phyloP scores from a whole-genome alignment of 495 filamentous ascomycete genomes.

The Apodospora peruviana region DNA sequence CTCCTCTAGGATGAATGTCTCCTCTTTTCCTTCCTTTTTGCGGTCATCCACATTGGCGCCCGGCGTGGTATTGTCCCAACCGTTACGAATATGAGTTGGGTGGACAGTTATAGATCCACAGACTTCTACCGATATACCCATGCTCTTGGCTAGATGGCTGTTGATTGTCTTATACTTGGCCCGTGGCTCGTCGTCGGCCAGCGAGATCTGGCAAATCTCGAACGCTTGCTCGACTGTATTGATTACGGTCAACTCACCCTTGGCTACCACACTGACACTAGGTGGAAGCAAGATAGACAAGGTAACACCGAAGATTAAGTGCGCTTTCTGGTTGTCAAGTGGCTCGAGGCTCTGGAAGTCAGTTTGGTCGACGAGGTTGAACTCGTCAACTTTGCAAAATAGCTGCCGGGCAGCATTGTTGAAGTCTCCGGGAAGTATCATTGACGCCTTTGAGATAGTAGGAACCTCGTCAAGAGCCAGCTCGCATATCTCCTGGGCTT shows the following conservation, averaged over 20 bases:
- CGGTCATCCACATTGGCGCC: constrained; percentile 10
- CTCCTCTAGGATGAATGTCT: constrained; percentile 27
- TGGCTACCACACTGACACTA: no score
- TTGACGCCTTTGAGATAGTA: constrained; percentile 42
- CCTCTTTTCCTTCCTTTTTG: no score
- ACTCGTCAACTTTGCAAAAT: constrained; percentile 15
- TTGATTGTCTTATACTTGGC: constrained; percentile 15
- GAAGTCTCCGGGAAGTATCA: constrained; percentile 64
- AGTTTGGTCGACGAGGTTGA: background rate
- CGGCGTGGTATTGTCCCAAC: constrained; percentile 26
- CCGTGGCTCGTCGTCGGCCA: constrained; percentile 13
- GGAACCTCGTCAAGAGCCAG: constrained; percentile 61
- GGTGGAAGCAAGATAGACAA: constrained; percentile 12
- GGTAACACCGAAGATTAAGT: constrained; percentile 5
- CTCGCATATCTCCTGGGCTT: constrained; percentile 63
- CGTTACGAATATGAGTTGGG: constrained; percentile 28
- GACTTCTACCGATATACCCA: constrained; percentile 21
- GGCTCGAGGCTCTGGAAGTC: constrained; percentile 6
- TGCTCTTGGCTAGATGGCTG: constrained; percentile 17
- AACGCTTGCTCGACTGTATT: constrained; percentile 26
- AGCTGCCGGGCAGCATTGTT: constrained; percentile 46
- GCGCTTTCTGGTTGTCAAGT: constrained; percentile 9
- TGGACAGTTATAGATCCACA: constrained; percentile 34
- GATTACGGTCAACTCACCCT: background rate
- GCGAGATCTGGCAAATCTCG: constrained; percentile 24